Evolutionary conservation across 139 green algal species (phyloP).

Genomic region (Chlamydomonas sp.): DNA sequence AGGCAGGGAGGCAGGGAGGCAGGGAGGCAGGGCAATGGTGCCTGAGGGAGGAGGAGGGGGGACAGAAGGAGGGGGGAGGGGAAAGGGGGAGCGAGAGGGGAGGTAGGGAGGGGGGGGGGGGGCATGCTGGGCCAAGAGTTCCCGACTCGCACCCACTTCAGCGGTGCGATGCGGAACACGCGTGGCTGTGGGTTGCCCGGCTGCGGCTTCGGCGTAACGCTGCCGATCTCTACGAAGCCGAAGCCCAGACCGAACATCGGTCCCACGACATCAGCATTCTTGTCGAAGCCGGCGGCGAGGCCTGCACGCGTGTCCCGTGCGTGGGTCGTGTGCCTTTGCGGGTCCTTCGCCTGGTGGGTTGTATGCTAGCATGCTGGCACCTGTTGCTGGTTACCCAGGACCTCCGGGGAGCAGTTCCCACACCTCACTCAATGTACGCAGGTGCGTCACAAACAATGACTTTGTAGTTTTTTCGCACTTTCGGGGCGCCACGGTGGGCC

Average conservation of each 20-base stretch:
- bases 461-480: background rate
- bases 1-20: too few species aligned
- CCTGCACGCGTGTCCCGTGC: slow-evolving; percentile 43
- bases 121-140: too few species aligned
- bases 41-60: too few species aligned
- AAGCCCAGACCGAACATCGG: slow-evolving; percentile 81
- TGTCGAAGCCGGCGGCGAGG: slow-evolving; percentile 96
- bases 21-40: too few species aligned
- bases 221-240: slow-evolving; percentile 88
- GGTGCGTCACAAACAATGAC: background rate
- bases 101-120: too few species aligned
- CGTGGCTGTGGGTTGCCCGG: slow-evolving; percentile 88
- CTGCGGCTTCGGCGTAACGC: slow-evolving; percentile 81
- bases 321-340: background rate
- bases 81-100: too few species aligned
- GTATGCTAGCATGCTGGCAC: background rate
- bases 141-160: slow-evolving; percentile 56
- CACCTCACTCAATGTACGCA: too few species aligned
- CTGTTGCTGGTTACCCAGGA: background rate
- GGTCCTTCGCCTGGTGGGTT: background rate
- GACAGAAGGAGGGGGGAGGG: too few species aligned
- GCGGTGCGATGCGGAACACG: slow-evolving; percentile 78
- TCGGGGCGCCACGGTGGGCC: too few species aligned
- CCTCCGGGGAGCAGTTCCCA: background rate
- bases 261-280: slow-evolving; percentile 79